Base-by-base conservation (phyloP, 106 monocot species). In the Agapanthus africanus region DNA sequence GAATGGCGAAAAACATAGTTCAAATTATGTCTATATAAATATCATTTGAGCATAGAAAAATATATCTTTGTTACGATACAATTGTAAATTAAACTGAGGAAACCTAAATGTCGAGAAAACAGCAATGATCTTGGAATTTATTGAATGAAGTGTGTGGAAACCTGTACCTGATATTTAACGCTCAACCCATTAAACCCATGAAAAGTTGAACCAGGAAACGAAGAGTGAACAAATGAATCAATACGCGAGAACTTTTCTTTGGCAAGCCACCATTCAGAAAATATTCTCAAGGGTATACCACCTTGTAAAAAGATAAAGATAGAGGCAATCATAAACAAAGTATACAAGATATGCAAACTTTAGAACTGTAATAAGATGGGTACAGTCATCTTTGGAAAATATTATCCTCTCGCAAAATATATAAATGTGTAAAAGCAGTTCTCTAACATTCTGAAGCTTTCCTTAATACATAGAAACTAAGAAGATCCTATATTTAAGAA, bases 211-310 rank as follows among this genome's bases (percentile, higher is more conserved):
- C 90, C 94, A 77, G 82, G 90, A 76, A 94, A 94, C 31, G 86
- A 94, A 62, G 87, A 73, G 7, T 87, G 69, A 47, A 94, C 79
- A 26, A 90, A 90, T 14, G 72, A 75, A 71, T 94, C 82, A 74
- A 90, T 94, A 36, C 32, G 31, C n/a, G 56, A 78, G 46, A 94
- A 84, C 56, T 85, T 90, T 37, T 90, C 80, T 73, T 85, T 90
- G 26, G 84, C 84, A 60, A 90, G 66, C 86, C 86, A 94, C 94
- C 94, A 90, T 70, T 94, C 94, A 50, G 79, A 83, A 79, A 94
- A 94, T 82, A 94, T 84, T 79, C 82, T 90, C 63, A 94, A 67
- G n/a, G 94, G 87, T 73, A 94, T 86, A 47, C 82, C 84, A 68
- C 94, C 90, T 90, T 40, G 40, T 30, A 42, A 66, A 1, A 44